Evolutionary conservation across 208 protist species (phyloP), one percentile per base, ranked within the genome.

Genomic region (Crithidia brevicula): DNA sequence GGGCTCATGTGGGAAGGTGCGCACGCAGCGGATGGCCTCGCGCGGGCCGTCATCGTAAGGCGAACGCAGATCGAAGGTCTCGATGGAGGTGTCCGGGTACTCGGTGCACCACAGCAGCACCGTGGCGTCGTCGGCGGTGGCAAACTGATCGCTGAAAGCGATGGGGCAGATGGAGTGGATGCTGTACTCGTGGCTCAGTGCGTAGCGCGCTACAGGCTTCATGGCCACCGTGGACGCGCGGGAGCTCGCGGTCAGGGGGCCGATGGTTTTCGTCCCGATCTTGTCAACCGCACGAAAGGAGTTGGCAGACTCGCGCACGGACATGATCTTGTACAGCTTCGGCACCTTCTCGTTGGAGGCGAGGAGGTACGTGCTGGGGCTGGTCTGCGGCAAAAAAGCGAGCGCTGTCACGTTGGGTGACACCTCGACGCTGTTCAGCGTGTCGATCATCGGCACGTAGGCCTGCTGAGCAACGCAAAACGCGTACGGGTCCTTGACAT

Each of bases 51-150:
- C 83, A 9, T 85, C 82, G 74, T 79, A 87, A 10, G 85, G 76
- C 11, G 81, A 67, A 27, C 84, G 85, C 59, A 96, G 45, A 65
- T 82, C 74, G 73, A 84, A 92, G 9, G 79, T 87, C 23, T 95
- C 89, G 43, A 96, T 86, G 20, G 86, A 94, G 7, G 83, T 89
- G 52, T 96, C 88, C 3, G 86, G 85, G 70, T 94, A 89, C 56
- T 95, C 92, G 31, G 85, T 85, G 74, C 89, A 95, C 92, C 92
- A 96, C 78, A 94, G 75, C 60, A 86, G 82, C 51, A 96, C 81
- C 18, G 81, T 85, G 8, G 93, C 74, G 53, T 96, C 87, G 64
- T 96, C 92, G 25, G 87, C 86, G 15, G 88, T 91, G 40, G 85
- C 82, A 69, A 96, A 96, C 74, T 94, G 88, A 60, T 84, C 76